These are phyloP conservation scores for Macrophomina pseudophaseolina DNA, from an alignment of 2,329 filamentous ascomycete genomes.

Conservation along the genomic window DNA sequence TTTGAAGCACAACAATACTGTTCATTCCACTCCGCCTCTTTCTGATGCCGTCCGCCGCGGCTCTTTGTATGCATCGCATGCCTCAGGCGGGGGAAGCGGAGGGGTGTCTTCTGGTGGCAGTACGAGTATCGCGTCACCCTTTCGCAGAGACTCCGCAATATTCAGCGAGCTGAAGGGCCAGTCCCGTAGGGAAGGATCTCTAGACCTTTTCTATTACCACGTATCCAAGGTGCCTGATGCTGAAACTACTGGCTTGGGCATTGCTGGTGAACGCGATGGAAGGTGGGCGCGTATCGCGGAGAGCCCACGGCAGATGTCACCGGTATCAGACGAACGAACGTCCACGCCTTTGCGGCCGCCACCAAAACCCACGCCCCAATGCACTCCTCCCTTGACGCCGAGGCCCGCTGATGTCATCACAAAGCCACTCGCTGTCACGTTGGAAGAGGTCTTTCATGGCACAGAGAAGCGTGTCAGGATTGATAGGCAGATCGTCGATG, in stretches of 20 bases:
- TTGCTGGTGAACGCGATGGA: background rate
- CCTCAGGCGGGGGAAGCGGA: background rate
- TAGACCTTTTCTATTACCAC: background rate
- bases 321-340: background rate
- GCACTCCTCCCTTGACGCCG: background rate
- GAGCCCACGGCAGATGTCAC: constrained; percentile 16
- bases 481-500: constrained; percentile 92
- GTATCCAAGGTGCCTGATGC: background rate
- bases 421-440: constrained; percentile 75
- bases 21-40: background rate
- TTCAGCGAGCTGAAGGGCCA: background rate
- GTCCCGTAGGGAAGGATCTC: background rate
- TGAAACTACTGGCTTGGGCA: background rate
- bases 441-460: constrained; percentile 89
- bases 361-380: no score
- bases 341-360: background rate
- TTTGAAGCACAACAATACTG: background rate
- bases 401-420: constrained; percentile 69
- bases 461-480: constrained; percentile 97
- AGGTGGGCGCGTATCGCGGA: background rate
- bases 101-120: background rate
- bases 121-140: background rate
- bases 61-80: background rate
- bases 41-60: background rate
- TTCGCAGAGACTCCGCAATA: background rate